A percentile compares a stretch with the other conserved stretches of the same genome.
Evolutionary conservation across 257 asterid genomes (phyloP).

Genomic region (Primulina tabacum): DNA sequence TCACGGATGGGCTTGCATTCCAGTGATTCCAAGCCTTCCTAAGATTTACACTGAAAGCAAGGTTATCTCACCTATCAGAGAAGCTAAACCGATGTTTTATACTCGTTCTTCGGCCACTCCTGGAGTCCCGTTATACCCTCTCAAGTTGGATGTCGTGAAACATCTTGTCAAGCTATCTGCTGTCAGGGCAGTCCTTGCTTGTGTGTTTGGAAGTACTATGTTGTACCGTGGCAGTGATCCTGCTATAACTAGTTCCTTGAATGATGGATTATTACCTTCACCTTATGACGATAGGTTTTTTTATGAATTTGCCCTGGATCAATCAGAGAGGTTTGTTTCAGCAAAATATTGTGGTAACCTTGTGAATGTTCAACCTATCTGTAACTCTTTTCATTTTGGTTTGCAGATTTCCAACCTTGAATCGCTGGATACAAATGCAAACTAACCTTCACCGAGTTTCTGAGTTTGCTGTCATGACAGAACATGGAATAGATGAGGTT

Average conservation of each 20-base stretch:
- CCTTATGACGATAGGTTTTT: slow-evolving; percentile 80
- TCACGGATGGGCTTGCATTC: slow-evolving; percentile 97
- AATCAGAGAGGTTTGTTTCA: slow-evolving; percentile 87
- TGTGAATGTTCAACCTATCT: slow-evolving; percentile 24
- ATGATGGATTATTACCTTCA: slow-evolving; percentile 51
- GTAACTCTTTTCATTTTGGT: slow-evolving; percentile 26
- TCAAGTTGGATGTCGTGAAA: slow-evolving; percentile 81
- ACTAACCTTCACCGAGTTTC: slow-evolving; percentile 93
- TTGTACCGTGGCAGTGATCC: slow-evolving; percentile 73
- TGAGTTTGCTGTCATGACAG: slow-evolving; percentile 83
- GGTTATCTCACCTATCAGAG: slow-evolving; percentile 71
- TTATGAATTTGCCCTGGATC: slow-evolving; percentile 92
- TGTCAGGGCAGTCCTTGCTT: slow-evolving; percentile 94
- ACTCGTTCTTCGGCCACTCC: slow-evolving; percentile 84
- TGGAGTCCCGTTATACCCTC: slow-evolving; percentile 86
- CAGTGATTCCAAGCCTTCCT: slow-evolving; percentile 76
- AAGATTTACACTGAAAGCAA: slow-evolving; percentile 59
- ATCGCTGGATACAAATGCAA: slow-evolving; percentile 99
- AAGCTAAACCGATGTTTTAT: slow-evolving; percentile 80
- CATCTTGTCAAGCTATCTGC: slow-evolving; percentile 92
- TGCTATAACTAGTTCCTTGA: slow-evolving; percentile 63
- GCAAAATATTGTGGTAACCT: slow-evolving; percentile 20
- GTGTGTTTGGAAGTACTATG: slow-evolving; percentile 94
- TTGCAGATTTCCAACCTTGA: slow-evolving; percentile 90
- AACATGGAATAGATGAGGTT: slow-evolving; percentile 45